phyloP scores from a whole-genome alignment of 2,329 filamentous ascomycete genomes.

The Septoria linicola region DNA sequence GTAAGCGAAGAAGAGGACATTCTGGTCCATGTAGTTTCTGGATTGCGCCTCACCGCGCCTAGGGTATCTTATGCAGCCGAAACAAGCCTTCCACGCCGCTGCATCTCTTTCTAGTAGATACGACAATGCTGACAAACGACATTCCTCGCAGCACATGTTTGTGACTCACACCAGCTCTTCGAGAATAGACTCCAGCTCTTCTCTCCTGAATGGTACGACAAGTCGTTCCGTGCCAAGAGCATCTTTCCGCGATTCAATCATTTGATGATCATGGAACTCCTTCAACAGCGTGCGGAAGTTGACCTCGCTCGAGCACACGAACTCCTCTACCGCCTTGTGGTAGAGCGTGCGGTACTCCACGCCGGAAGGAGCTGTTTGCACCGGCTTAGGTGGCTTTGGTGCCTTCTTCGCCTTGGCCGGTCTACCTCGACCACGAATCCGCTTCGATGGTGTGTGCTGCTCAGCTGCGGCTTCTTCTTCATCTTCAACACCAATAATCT shows the following conservation, averaged over 20 bases:
- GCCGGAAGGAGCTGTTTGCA: constrained; percentile 44
- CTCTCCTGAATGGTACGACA: constrained; percentile 78
- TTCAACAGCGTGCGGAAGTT: constrained; percentile 91
- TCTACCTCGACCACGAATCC: constrained; percentile 27
- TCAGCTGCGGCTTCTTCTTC: constrained; percentile 37
- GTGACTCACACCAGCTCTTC: constrained; percentile 62
- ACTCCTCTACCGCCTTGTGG: constrained; percentile 93
- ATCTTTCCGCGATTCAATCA: constrained; percentile 88
- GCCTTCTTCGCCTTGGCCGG: constrained; percentile 22
- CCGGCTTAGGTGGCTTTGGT: constrained; percentile 18
- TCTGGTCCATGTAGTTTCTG: constrained; percentile 6
- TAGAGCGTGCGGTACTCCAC: constrained; percentile 91
- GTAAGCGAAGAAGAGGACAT: constrained; percentile 3
- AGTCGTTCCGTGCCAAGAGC: constrained; percentile 79
- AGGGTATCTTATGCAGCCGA: constrained; percentile 5
- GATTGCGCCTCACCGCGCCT: constrained; percentile 14
- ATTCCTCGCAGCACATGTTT: no score
- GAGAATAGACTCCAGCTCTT: constrained; percentile 84
- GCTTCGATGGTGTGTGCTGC: constrained; percentile 32
- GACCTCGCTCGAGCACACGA: constrained; percentile 95
- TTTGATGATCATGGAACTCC: constrained; percentile 98
- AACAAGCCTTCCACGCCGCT: not conserved
- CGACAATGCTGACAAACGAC: no score
- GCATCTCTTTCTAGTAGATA: no score
- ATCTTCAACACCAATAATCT: constrained; percentile 29